These are phyloP conservation scores for Ophiostoma sp. DNA, from an alignment of 2,329 filamentous ascomycete genomes.

Conservation along the genomic window DNA sequence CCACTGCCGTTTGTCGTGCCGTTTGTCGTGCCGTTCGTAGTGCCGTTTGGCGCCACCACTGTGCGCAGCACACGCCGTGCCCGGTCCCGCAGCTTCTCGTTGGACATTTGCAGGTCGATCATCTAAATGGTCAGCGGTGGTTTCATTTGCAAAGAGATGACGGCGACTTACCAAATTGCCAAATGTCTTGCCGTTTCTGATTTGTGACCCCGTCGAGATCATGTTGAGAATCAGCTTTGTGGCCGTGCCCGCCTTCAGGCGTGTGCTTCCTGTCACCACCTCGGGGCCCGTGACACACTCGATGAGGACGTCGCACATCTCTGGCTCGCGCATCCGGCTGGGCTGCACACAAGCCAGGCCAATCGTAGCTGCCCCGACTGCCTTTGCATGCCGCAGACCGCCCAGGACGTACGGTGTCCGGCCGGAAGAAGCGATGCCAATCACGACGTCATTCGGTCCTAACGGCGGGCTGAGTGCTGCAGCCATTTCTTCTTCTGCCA, in stretches of 20 bases:
- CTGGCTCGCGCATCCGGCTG: constrained; percentile 32
- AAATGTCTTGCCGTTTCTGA: constrained; percentile 44
- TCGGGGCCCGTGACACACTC: constrained; percentile 45
- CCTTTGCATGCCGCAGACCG: constrained; percentile 40
- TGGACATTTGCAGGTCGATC: constrained; percentile 28
- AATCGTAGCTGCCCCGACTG: constrained; percentile 40
- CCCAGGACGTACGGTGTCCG: constrained; percentile 46
- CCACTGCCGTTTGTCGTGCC: not conserved
- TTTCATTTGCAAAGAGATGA: not conserved
- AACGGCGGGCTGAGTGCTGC: constrained; percentile 30
- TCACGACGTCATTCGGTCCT: constrained; percentile 38
- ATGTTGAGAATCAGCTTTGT: constrained; percentile 49
- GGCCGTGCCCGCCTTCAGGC: constrained; percentile 48
- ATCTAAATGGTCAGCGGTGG: constrained; percentile 19
- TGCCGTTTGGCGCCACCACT: constrained; percentile 4
- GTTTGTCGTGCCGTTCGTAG: not conserved
- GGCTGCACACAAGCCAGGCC: constrained; percentile 43
- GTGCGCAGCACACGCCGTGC: constrained; percentile 23
- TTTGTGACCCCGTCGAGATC: constrained; percentile 46
- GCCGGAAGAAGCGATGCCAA: constrained; percentile 46
- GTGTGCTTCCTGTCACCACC: constrained; percentile 47
- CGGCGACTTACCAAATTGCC: constrained; percentile 26
- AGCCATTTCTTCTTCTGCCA: constrained; percentile 37
- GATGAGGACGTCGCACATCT: constrained; percentile 37
- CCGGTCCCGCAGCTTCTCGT: constrained; percentile 28